These are phyloP conservation scores for Nannochloris sp. DNA, from an alignment of 139 green algal genomes.

Conservation along the genomic window DNA sequence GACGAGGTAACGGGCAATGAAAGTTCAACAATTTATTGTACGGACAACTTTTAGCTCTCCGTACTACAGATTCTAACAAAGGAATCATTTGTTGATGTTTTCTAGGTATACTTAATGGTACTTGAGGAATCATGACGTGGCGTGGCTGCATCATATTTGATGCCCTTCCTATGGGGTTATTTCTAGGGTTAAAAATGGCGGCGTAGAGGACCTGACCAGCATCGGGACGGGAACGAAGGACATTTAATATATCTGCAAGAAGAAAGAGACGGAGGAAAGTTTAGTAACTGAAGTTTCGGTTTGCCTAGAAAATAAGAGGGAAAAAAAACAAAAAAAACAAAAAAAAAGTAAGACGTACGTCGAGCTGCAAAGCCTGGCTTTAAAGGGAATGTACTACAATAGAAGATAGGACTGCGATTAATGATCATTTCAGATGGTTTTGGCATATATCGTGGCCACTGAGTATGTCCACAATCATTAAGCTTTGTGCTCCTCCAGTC, in stretches of 20 bases:
- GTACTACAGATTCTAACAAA: slow-evolving; percentile 26
- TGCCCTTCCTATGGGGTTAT: slow-evolving; percentile 10
- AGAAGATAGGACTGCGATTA: slow-evolving; percentile 42
- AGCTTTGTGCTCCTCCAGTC: too few species aligned
- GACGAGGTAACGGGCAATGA: slow-evolving; percentile 66
- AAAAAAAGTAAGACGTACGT: slow-evolving; percentile 29
- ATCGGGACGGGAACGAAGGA: slow-evolving; percentile 3
- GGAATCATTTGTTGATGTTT: slow-evolving; percentile 15
- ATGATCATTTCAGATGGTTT: slow-evolving; percentile 23
- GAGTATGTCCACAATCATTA: too few species aligned
- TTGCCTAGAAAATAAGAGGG: too few species aligned
- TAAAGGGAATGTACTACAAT: slow-evolving; percentile 46
- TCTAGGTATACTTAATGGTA: slow-evolving; percentile 5
- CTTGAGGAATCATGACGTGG: background rate
- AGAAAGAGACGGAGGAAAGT: background rate
- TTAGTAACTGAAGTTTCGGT: too few species aligned
- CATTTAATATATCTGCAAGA: slow-evolving; percentile 39
- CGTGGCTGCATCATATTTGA: background rate
- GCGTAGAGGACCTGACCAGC: slow-evolving; percentile 28
- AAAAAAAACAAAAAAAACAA: background rate
- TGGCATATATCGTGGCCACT: slow-evolving; percentile 7
- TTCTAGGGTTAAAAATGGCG: slow-evolving; percentile 26
- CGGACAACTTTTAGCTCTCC: slow-evolving; percentile 35
- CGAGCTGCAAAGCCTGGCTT: slow-evolving; percentile 40
- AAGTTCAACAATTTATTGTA: slow-evolving; percentile 50